Percentiles rank a stretch among this genome's conserved stretches.
These are phyloP conservation scores for Quercus cerris DNA, from an alignment of 306 rosid genomes.

Conservation along the genomic window DNA sequence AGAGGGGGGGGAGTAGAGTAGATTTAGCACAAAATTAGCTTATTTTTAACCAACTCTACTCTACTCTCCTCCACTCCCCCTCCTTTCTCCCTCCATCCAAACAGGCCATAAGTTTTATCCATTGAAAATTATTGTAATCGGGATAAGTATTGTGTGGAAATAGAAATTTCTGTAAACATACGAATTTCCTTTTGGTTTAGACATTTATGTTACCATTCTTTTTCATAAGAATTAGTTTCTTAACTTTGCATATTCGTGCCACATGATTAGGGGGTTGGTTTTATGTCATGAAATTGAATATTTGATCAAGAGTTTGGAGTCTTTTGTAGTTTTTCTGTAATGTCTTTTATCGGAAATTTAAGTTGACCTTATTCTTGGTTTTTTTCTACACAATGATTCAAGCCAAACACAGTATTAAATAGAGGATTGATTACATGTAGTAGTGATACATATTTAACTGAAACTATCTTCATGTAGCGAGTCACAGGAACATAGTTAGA, in stretches of 20 bases:
- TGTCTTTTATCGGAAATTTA: not conserved
- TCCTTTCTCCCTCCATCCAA: no score
- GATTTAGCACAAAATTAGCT: no score
- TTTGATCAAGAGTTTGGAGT: not conserved
- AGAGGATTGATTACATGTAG: slow-evolving; percentile 1
- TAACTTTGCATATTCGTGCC: not conserved
- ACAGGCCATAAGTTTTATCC: no score
- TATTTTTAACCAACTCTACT: no score
- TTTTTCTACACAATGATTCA: not conserved
- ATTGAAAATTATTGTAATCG: not conserved
- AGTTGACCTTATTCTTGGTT: not conserved
- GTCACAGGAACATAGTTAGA: slow-evolving; percentile 96
- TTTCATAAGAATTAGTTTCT: not conserved
- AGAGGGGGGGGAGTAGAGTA: no score
- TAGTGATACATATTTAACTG: slow-evolving; percentile 26
- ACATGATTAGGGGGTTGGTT: not conserved
- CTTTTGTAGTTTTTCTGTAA: not conserved
- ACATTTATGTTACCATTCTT: not conserved
- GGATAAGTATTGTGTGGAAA: not conserved
- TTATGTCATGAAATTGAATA: not conserved
- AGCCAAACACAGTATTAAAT: not conserved
- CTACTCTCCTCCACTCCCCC: no score
- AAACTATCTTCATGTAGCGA: slow-evolving; percentile 63
- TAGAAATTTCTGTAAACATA: not conserved
- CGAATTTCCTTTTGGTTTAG: not conserved